Conservation (phyloP, 352 stramenopile genomes). For the Pseudoperonospora humuli region DNA sequence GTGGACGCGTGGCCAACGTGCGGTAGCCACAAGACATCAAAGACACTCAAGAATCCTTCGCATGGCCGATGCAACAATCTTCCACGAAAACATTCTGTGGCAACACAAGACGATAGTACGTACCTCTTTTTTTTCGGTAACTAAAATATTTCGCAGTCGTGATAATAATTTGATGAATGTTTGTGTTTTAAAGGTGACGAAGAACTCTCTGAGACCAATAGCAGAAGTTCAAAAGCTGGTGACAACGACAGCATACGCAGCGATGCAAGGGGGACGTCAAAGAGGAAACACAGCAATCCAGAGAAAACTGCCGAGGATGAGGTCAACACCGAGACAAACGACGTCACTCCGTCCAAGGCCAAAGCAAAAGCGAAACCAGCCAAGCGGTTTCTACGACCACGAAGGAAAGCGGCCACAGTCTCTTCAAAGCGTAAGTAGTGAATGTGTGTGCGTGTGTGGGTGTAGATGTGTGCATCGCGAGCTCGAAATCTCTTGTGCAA, state of each 20-base stretch:
- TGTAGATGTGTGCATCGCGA: background rate
- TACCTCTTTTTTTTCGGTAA: background rate
- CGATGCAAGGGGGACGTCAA: conserved; percentile 12
- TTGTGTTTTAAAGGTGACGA: conserved; percentile 12
- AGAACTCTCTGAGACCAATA: conserved; percentile 21
- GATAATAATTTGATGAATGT: too few relatives aligned
- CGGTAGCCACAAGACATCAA: conserved; percentile 13
- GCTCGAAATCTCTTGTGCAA: conserved; percentile 14
- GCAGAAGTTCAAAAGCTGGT: conserved; percentile 17
- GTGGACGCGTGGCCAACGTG: conserved; percentile 31
- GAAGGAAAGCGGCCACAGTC: conserved; percentile 32
- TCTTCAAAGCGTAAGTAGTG: conserved; percentile 37
- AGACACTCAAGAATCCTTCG: conserved; percentile 13
- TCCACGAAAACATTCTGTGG: conserved; percentile 18
- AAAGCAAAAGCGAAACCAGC: conserved; percentile 14
- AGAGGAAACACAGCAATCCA: conserved; percentile 17
- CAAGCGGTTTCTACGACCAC: conserved; percentile 51
- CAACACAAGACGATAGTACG: conserved; percentile 32
- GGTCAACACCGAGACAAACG: conserved; percentile 44
- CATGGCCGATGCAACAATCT: conserved; percentile 4
- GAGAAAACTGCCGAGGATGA: conserved; percentile 37
- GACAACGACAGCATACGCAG: conserved; percentile 24
- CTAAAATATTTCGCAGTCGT: too few relatives aligned
- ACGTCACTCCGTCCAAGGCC: conserved; percentile 19
- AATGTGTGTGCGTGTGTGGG: conserved; percentile 11